Percentiles rank a stretch among this genome's conserved stretches.
phyloP scores from a whole-genome alignment of 441 rosid genomes.

The Daphne laureola region DNA sequence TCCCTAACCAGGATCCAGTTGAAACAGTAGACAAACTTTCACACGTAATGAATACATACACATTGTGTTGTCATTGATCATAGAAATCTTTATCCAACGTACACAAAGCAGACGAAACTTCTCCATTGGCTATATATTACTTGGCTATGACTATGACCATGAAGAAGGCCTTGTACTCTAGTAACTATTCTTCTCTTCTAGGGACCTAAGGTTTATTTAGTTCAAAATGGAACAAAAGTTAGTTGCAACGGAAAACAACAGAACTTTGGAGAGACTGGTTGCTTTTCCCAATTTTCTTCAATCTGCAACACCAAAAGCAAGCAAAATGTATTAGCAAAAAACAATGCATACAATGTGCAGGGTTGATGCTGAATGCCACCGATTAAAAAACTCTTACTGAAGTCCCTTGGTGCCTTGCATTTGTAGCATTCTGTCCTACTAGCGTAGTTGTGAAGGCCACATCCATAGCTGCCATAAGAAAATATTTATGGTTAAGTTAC shows the following conservation, averaged over 20 bases:
- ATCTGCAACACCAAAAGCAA: constrained; percentile 21
- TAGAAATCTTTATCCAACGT: constrained; percentile 12
- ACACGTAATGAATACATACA: constrained; percentile 10
- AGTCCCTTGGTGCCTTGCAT: constrained; percentile 67
- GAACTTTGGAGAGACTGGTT: too few species aligned
- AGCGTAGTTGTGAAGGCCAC: constrained; percentile 86
- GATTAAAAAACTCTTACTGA: constrained; percentile 28
- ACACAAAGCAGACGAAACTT: constrained; percentile 14
- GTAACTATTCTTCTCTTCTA: too few species aligned
- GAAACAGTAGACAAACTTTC: constrained; percentile 5
- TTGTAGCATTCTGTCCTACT: constrained; percentile 71
- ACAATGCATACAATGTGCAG: not conserved
- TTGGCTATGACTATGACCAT: constrained; percentile 8
- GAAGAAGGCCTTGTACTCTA: constrained; percentile 11
- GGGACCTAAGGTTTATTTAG: constrained; percentile 15
- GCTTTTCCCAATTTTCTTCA: not conserved
- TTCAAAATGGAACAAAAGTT: not conserved
- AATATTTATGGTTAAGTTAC: not conserved
- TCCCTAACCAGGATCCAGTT: constrained; percentile 1
- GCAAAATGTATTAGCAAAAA: not conserved
- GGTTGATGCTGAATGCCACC: not conserved
- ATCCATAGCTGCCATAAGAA: constrained; percentile 33
- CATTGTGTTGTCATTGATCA: constrained; percentile 7
- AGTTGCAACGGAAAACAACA: too few species aligned
- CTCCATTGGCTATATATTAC: constrained; percentile 10